Base-by-base conservation (phyloP, 805 yeast species). In the Wickerhamomyces ciferrii region DNA sequence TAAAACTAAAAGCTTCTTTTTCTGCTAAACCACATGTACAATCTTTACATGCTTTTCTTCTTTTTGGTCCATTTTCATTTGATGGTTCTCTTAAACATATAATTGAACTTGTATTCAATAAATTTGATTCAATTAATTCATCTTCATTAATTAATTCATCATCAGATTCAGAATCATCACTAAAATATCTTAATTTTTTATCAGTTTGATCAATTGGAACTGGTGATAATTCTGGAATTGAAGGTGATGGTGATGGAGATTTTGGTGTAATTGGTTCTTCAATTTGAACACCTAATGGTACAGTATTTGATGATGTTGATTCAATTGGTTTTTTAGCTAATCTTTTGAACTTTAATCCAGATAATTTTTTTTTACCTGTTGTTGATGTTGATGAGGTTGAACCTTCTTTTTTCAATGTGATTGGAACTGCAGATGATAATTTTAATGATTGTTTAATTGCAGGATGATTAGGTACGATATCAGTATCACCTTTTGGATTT, bases 1-100 rank as follows among this genome's bases (percentile, higher is more conserved):
- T 66, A 31, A 70, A 53, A 38, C 80, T 88, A 44, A 67, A 70
- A 49, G 85, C 91, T 69, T 94, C 97, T 44, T 76, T 67, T 64
- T 94, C 99, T 56, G 86, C 90, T 53, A 94, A 74, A 7, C 99
- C 99, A 72, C 99, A 94, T 0, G 97, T 85, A 67, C 99, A 94
- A 67, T 94, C 97, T 68, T 91, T 94, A 72, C 99, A 94, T 0
- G 99, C 99, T 68, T 83, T 89, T 71, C 92, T 81, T 63, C 96
- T 77, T 67, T 70, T 68, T 37, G 17, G 24, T 20, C 72, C 71
- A 1, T 69, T 66, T 3, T 63, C 65, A 2, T 70, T 78, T 60
- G 88, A 81, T 15, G 94, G 92, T 27, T 76, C 72, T 34, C 60
- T 52, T 4, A 60, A 49, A 46, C 64, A 60, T 34, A 60, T 60